Conservation (phyloP, 768 basidiomycete genomes). For the Tephrocybe sp. region DNA sequence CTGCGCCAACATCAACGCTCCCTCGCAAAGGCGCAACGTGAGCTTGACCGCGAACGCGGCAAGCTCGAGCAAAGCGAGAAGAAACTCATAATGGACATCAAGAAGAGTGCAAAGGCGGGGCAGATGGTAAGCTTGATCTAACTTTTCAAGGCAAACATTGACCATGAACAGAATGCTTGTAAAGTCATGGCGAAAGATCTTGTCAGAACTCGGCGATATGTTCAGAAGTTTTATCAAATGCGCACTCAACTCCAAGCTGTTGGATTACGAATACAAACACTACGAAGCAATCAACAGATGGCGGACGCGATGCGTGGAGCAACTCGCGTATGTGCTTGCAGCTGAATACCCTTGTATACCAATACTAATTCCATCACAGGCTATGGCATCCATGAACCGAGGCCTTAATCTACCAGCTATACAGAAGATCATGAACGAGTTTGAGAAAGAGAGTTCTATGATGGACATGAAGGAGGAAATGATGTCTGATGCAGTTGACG, state of each 20-base stretch:
- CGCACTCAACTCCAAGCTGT: slow-evolving; percentile 97
- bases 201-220: slow-evolving; percentile 90
- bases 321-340: slow-evolving; percentile 66
- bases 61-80: slow-evolving; percentile 97
- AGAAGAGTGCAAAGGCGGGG: slow-evolving; percentile 92
- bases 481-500: slow-evolving; percentile 99
- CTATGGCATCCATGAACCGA: slow-evolving; percentile 97
- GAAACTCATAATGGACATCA: slow-evolving; percentile 94
- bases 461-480: slow-evolving; percentile 99
- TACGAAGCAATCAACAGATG: slow-evolving; percentile 98
- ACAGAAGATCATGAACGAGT: slow-evolving; percentile 95
- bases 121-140: slow-evolving; percentile 67
- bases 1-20: slow-evolving; percentile 96
- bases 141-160: slow-evolving; percentile 15
- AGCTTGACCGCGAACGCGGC: slow-evolving; percentile 91
- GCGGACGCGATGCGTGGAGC: slow-evolving; percentile 99
- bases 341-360: neutral
- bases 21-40: slow-evolving; percentile 94
- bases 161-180: slow-evolving; percentile 77
- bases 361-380: slow-evolving; percentile 43
- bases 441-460: slow-evolving; percentile 93
- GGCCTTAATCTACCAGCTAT: slow-evolving; percentile 94
- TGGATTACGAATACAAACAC: slow-evolving; percentile 89
- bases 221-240: slow-evolving; percentile 99
- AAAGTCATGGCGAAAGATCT: slow-evolving; percentile 99